phyloP scores from a whole-genome alignment of 306 rosid species.

The Trichosanthes truncata region DNA sequence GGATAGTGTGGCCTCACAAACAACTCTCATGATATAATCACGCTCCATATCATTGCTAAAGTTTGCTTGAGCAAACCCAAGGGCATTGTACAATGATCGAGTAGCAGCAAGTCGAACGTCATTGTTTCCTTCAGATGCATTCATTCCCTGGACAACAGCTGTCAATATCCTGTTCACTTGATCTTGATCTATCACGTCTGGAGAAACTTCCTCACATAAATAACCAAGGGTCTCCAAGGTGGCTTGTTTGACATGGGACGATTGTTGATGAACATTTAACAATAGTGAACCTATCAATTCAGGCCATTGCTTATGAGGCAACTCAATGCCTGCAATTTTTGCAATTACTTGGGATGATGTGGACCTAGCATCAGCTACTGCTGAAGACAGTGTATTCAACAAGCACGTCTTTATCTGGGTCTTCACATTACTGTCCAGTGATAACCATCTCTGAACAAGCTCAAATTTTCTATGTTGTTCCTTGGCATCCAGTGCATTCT shows the following conservation, averaged over 20 bases:
- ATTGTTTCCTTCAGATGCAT: conserved; percentile 53
- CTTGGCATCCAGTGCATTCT: conserved; percentile 86
- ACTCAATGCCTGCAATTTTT: conserved; percentile 78
- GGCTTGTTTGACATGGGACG: conserved; percentile 72
- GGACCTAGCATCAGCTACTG: conserved; percentile 57
- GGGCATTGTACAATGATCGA: conserved; percentile 70
- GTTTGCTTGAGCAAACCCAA: conserved; percentile 82
- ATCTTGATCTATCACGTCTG: conserved; percentile 70
- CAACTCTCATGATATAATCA: conserved; percentile 87
- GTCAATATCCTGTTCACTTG: conserved; percentile 83
- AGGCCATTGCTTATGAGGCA: conserved; percentile 87
- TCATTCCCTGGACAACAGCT: conserved; percentile 92
- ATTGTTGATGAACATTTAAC: conserved; percentile 65
- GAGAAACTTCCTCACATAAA: conserved; percentile 84
- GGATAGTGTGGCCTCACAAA: conserved; percentile 72
- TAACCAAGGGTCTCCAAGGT: conserved; percentile 89
- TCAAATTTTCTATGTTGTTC: conserved; percentile 74
- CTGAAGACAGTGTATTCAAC: conserved; percentile 65
- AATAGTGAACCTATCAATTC: conserved; percentile 74
- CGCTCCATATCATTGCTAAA: conserved; percentile 84
- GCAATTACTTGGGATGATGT: conserved; percentile 88
- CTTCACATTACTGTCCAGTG: conserved; percentile 50
- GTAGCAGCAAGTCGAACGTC: conserved; percentile 89
- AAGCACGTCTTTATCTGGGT: conserved; percentile 59
- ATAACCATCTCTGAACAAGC: conserved; percentile 76